A percentile compares a stretch with the other conserved stretches of the same genome.
Conservation (phyloP, 495 filamentous ascomycete species). For the Evernia prunastri region DNA sequence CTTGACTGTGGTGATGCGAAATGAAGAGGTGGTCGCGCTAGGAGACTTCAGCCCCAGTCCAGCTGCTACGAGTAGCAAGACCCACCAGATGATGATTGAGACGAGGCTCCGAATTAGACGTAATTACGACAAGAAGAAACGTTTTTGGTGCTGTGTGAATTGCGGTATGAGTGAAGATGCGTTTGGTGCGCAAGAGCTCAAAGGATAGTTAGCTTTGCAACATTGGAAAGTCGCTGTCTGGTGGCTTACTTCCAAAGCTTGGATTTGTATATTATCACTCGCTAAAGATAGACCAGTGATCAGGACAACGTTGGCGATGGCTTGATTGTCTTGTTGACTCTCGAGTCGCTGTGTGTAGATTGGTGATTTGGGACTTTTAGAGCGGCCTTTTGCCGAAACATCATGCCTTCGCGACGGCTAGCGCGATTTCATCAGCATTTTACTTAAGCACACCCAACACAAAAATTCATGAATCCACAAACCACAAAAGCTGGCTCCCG, state of each 20-base stretch:
- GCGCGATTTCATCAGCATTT: neutral
- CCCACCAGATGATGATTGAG: conserved; percentile 46
- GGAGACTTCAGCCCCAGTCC: conserved; percentile 4
- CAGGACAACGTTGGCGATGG: conserved; percentile 74
- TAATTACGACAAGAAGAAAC: conserved; percentile 74
- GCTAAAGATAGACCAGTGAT: conserved; percentile 71
- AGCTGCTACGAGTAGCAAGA: neutral
- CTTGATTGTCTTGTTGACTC: conserved; percentile 24
- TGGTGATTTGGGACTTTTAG: neutral
- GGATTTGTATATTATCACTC: conserved; percentile 68
- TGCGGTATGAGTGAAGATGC: conserved; percentile 64
- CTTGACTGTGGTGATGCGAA: conserved; percentile 73
- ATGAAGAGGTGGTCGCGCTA: conserved; percentile 83
- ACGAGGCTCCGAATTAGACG: conserved; percentile 39
- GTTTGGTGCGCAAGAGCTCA: conserved; percentile 72
- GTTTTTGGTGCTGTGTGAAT: conserved; percentile 66
- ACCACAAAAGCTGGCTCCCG: neutral
- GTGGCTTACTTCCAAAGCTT: conserved; percentile 61
- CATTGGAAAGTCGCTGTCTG: neutral
- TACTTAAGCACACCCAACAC: neutral
- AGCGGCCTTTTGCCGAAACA: neutral
- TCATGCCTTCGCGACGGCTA: neutral
- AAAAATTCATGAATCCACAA: neutral
- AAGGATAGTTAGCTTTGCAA: conserved; percentile 3
- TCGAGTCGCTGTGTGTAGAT: neutral